phyloP scores from a whole-genome alignment of 805 yeast genomes.

The Ogataea naganishii region DNA sequence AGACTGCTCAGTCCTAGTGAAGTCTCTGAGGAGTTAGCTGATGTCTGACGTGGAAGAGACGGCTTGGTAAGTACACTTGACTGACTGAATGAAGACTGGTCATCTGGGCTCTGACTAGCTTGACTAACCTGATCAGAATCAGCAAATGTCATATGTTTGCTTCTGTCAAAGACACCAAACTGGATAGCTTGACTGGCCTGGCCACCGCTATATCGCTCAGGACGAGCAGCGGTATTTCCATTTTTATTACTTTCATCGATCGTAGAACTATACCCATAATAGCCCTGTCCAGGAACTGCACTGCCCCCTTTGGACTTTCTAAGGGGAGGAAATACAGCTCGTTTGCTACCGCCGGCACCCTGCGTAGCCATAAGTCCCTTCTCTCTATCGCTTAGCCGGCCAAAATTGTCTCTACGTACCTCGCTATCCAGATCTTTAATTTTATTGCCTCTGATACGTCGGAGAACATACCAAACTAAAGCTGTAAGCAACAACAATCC shows the following conservation, averaged over 20 bases:
- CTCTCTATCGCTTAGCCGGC: not conserved
- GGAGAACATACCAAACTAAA: constrained; percentile 9
- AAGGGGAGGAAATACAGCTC: not conserved
- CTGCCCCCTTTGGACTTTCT: not conserved
- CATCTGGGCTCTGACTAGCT: too few species aligned
- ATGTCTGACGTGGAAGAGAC: too few species aligned
- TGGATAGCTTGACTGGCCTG: not conserved
- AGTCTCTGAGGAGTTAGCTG: too few species aligned
- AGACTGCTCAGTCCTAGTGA: too few species aligned
- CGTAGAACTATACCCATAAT: constrained; percentile 3
- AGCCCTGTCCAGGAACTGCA: not conserved
- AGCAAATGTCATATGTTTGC: too few species aligned
- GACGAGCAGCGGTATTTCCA: not conserved
- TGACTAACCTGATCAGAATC: too few species aligned
- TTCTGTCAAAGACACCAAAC: not conserved
- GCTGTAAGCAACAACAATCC: constrained; percentile 6
- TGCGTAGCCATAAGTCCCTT: not conserved
- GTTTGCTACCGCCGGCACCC: too few species aligned
- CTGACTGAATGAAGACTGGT: too few species aligned
- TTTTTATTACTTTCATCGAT: constrained; percentile 2
- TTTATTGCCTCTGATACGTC: constrained; percentile 4
- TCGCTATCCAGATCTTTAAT: constrained; percentile 2
- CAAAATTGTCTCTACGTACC: not conserved
- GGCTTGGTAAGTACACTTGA: too few species aligned
- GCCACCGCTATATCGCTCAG: not conserved